Evolutionary conservation across 495 filamentous ascomycete genomes (phyloP).

Genomic region (Aspergillus taichungensis): DNA sequence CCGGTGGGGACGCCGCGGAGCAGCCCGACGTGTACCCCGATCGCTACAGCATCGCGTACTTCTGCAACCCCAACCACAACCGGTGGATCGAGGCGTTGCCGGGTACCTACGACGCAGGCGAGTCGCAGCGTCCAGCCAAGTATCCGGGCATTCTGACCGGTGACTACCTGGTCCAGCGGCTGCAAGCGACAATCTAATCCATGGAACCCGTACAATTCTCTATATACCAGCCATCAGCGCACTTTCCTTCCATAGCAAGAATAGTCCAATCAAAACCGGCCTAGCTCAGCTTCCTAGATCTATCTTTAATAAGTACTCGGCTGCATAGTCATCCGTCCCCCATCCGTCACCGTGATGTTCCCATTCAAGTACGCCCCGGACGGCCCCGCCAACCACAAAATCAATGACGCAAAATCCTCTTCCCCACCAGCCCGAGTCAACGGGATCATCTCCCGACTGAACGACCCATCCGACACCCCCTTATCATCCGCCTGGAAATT

Average conservation of each 20-base stretch:
- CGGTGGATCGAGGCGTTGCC: constrained; percentile 75
- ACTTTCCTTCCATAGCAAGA: not conserved
- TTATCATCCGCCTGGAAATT: constrained; percentile 12
- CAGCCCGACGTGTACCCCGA: constrained; percentile 30
- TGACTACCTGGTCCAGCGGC: constrained; percentile 72
- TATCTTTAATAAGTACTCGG: constrained; percentile 34
- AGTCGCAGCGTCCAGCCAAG: constrained; percentile 43
- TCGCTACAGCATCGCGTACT: constrained; percentile 57
- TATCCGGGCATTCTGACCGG: constrained; percentile 71
- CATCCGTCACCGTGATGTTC: constrained; percentile 47
- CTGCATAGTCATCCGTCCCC: constrained; percentile 43
- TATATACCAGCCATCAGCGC: not conserved
- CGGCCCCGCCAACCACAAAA: constrained; percentile 54
- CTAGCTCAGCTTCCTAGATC: not conserved
- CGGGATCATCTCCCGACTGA: constrained; percentile 40
- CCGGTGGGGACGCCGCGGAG: constrained; percentile 9
- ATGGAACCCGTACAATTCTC: too few species aligned
- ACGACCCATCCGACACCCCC: constrained; percentile 31
- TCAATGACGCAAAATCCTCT: constrained; percentile 55
- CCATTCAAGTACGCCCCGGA: constrained; percentile 56
- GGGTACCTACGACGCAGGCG: constrained; percentile 64
- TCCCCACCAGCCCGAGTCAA: constrained; percentile 42
- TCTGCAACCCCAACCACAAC: constrained; percentile 86
- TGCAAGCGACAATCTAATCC: constrained; percentile 59
- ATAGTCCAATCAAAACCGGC: too few species aligned